These are phyloP conservation scores for Novymonas esmeraldas DNA, from an alignment of 208 protist species.

Conservation along the genomic window DNA sequence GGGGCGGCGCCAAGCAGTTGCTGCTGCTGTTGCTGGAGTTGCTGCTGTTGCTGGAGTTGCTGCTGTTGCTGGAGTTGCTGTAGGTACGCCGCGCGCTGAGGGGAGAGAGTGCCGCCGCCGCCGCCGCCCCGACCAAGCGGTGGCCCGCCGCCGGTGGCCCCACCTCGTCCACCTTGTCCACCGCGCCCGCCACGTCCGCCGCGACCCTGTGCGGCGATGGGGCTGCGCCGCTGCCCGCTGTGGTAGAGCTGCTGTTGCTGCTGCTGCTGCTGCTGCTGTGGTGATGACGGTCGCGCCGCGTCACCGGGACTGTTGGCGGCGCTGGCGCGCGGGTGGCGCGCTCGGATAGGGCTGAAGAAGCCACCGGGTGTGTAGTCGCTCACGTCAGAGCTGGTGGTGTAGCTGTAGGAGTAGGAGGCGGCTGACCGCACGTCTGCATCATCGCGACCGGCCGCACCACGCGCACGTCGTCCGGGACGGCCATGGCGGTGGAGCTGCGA, in stretches of 20 bases:
- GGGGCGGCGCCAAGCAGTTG: not conserved
- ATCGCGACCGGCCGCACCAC: not conserved
- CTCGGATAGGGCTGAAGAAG: conserved; percentile 26
- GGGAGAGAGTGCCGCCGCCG: not conserved
- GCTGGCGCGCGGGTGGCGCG: not conserved
- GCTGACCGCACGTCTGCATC: conserved; percentile 16
- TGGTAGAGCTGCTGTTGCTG: not conserved
- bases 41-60: conserved; percentile 5
- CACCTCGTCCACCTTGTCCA: too few relatives aligned
- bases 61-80: not conserved
- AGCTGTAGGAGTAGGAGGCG: conserved; percentile 28
- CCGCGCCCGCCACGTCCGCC: not conserved
- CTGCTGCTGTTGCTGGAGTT: conserved; percentile 6
- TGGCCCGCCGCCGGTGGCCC: too few relatives aligned
- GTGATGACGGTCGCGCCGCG: too few relatives aligned
- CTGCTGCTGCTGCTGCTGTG: too few relatives aligned
- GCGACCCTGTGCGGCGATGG: not conserved
- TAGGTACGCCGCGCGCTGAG: not conserved
- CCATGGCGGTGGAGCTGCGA: not conserved
- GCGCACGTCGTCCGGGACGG: not conserved
- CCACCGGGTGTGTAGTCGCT: conserved; percentile 25
- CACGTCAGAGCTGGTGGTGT: conserved; percentile 28
- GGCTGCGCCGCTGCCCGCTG: not conserved
- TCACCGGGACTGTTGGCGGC: not conserved
- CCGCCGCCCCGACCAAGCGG: too few relatives aligned